Evolutionary conservation across 2,329 filamentous ascomycete species (phyloP).

Genomic region (Helotiales sp.): DNA sequence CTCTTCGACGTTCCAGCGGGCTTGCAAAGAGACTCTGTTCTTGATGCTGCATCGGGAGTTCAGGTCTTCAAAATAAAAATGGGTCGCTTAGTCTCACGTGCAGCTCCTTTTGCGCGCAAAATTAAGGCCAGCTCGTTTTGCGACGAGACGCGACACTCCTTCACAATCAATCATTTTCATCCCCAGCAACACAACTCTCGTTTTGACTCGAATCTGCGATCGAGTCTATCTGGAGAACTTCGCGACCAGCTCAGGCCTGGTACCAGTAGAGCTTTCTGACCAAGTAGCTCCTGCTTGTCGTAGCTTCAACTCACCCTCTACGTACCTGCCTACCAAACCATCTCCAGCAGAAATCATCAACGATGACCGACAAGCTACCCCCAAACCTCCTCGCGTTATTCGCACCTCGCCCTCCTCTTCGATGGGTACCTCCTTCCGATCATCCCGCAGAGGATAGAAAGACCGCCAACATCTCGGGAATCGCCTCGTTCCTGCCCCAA

Average conservation of each 20-base stretch:
- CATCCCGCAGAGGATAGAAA: constrained; percentile 80
- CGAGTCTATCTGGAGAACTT: background rate
- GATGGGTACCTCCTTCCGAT: constrained; percentile 85
- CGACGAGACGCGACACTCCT: background rate
- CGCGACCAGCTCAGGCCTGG: constrained; percentile 5
- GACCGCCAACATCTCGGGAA: constrained; percentile 72
- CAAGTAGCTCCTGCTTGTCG: background rate
- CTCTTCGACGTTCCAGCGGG: background rate
- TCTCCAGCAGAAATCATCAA: constrained; percentile 35
- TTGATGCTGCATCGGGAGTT: background rate
- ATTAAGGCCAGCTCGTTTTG: constrained; percentile 7
- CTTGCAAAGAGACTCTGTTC: background rate
- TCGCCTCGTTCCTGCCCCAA: constrained; percentile 76
- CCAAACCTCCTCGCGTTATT: constrained; percentile 93
- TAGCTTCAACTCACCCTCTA: background rate
- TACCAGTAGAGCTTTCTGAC: background rate
- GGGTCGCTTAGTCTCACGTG: constrained; percentile 2
- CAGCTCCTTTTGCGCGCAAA: background rate
- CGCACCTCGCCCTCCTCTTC: constrained; percentile 87
- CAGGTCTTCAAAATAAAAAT: background rate
- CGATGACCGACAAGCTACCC: constrained; percentile 96
- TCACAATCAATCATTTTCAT: background rate
- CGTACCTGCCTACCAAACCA: constrained; percentile 4
- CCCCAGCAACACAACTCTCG: background rate
- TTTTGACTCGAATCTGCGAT: constrained; percentile 1